Percentiles rank a stretch among this genome's conserved stretches.
Evolutionary conservation across 352 stramenopile genomes (phyloP).

Genomic region (Globisporangium parvum): DNA sequence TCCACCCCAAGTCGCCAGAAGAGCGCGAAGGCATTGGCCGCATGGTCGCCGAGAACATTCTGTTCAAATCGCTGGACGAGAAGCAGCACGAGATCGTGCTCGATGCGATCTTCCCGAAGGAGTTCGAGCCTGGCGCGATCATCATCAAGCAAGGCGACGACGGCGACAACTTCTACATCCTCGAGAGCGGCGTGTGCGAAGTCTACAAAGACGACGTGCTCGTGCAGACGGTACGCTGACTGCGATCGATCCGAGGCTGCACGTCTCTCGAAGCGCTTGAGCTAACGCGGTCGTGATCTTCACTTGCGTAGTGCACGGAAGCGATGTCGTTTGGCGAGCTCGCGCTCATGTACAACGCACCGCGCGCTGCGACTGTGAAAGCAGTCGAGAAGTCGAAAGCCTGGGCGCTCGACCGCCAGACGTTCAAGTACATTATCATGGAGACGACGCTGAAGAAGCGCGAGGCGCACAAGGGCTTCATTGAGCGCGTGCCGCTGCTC

Average conservation of each 20-base stretch:
- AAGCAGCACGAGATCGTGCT: slow-evolving; percentile 85
- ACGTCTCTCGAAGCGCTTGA: too few species aligned
- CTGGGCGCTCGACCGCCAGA: slow-evolving; percentile 88
- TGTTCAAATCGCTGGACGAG: slow-evolving; percentile 88
- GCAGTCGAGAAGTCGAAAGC: slow-evolving; percentile 88
- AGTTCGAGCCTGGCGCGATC: slow-evolving; percentile 66
- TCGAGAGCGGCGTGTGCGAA: slow-evolving; percentile 90
- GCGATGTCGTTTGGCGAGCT: slow-evolving; percentile 95
- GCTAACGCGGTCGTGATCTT: not conserved
- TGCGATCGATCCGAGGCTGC: too few species aligned
- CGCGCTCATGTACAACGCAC: slow-evolving; percentile 96
- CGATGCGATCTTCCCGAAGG: slow-evolving; percentile 83
- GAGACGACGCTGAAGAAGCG: slow-evolving; percentile 88
- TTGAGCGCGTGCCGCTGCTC: slow-evolving; percentile 87
- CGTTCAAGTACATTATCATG: slow-evolving; percentile 91
- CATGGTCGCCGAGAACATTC: slow-evolving; percentile 86
- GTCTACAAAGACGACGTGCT: slow-evolving; percentile 88
- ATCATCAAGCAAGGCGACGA: slow-evolving; percentile 90
- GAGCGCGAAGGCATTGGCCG: slow-evolving; percentile 68
- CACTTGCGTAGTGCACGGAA: slow-evolving; percentile 50
- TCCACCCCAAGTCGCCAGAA: slow-evolving; percentile 80
- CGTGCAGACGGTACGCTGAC: slow-evolving; percentile 54
- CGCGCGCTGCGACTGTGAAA: slow-evolving; percentile 93
- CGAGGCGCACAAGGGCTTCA: slow-evolving; percentile 84
- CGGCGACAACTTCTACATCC: slow-evolving; percentile 94